phyloP scores from a whole-genome alignment of 306 rosid species.

The Argentina anserina region DNA sequence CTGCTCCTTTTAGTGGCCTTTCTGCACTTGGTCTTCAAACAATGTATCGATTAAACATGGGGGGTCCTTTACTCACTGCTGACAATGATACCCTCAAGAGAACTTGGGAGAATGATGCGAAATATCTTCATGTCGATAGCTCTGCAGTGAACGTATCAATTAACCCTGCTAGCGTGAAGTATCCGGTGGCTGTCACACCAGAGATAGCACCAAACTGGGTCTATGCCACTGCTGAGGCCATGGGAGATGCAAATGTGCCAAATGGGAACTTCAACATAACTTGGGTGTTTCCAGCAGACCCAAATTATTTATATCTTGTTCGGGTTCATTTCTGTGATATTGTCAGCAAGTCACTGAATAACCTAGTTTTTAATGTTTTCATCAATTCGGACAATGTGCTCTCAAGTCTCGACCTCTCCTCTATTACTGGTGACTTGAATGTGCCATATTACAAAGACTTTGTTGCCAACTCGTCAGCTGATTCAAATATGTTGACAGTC shows the following conservation, averaged over 20 bases:
- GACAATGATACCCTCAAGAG: conserved; percentile 86
- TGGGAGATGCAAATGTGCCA: conserved; percentile 63
- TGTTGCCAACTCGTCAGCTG: conserved; percentile 52
- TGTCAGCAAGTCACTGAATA: conserved; percentile 63
- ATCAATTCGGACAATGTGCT: conserved; percentile 62
- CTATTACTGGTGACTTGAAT: conserved; percentile 49
- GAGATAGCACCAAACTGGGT: conserved; percentile 88
- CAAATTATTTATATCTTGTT: conserved; percentile 59
- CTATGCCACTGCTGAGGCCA: conserved; percentile 81
- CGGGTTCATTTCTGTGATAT: conserved; percentile 89
- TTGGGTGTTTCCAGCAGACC: conserved; percentile 80
- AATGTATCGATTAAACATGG: conserved; percentile 77
- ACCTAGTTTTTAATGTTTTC: conserved; percentile 72
- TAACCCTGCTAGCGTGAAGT: conserved; percentile 56
- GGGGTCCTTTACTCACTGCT: conserved; percentile 74
- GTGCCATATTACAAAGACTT: conserved; percentile 74
- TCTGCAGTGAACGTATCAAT: conserved; percentile 58
- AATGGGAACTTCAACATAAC: conserved; percentile 79
- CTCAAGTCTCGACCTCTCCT: conserved; percentile 67
- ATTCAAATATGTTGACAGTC: conserved; percentile 55
- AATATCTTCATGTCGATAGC: conserved; percentile 76
- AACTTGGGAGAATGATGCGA: conserved; percentile 83
- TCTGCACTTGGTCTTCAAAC: conserved; percentile 70
- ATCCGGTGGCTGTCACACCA: conserved; percentile 46
- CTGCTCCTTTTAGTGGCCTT: conserved; percentile 55